Conservation (phyloP, 345 rosid species). For the Hibiscus trionum region DNA sequence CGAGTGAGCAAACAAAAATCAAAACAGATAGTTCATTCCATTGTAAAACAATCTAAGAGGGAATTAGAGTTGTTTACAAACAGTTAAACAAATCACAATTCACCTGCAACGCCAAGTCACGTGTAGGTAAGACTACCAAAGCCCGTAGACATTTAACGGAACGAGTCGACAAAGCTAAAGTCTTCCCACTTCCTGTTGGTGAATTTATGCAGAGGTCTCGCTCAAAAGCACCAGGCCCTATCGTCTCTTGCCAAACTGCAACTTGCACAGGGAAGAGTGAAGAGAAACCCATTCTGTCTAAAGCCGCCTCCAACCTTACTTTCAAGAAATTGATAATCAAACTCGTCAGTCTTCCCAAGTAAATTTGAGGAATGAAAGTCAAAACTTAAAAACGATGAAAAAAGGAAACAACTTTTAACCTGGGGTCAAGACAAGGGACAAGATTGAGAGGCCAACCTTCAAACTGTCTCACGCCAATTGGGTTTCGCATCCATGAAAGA, state of each 20-base stretch:
- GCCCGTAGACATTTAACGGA: constrained; percentile 78
- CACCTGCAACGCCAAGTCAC: constrained; percentile 89
- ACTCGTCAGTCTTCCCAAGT: not conserved
- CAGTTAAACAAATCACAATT: not conserved
- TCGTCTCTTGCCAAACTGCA: constrained; percentile 87
- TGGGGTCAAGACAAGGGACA: constrained; percentile 72
- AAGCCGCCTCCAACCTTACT: constrained; percentile 59
- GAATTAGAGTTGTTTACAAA: not conserved
- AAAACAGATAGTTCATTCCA: not conserved
- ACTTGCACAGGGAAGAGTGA: constrained; percentile 78
- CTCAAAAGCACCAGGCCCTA: constrained; percentile 83
- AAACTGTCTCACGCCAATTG: constrained; percentile 48
- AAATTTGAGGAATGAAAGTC: not conserved
- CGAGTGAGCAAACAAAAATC: not conserved
- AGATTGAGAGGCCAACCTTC: constrained; percentile 49
- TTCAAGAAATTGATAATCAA: constrained; percentile 1
- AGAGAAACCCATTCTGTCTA: constrained; percentile 55
- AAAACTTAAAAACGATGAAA: not conserved
- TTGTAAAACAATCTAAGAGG: not conserved
- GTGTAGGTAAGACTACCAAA: constrained; percentile 86
- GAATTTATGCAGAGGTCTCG: constrained; percentile 87
- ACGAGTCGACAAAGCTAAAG: constrained; percentile 67
- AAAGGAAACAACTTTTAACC: constrained; percentile 26
- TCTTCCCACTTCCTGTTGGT: constrained; percentile 92
- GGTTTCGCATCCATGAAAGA: constrained; percentile 93